Evolutionary conservation across 768 basidiomycete species (phyloP), one percentile per base, ranked within the genome.

Genomic region (Guyanaporus albipodus): DNA sequence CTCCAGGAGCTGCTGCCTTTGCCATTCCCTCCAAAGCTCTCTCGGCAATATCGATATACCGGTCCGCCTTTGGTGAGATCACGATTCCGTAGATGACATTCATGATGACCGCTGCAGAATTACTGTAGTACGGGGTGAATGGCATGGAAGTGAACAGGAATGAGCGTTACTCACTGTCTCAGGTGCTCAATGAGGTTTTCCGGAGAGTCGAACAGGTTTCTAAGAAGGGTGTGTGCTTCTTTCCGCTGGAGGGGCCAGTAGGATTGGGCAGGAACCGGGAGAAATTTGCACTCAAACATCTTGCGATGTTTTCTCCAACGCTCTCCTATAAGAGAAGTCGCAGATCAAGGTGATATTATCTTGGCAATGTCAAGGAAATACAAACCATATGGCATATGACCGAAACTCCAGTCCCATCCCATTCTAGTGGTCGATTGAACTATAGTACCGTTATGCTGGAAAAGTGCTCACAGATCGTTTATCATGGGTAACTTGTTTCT

Each of bases 41-140:
- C 59, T 80, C 79, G 1, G 77, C 78, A 15, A 78, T 67, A 3
- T 66, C 63, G n/a, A 80, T 68, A 54, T 78, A 79, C 22, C 61
- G 63, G 48, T 79, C 78, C 1, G 68, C 64, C 18, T 67, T 58
- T 8, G 70, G 65, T 8, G 68, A 59, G 39, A 77, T 69, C 19
- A 66, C 59, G 34, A 79, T 77, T 4, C 77, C 78, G 44, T 79
- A 80, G 7, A 71, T 71, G 4, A 77, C 70, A 18, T 71, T 70
- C 76, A 80, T 79, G 42, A 79, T 78, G 4, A 73, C 68, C 37
- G 75, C 73, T 5, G 74, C 77, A 17, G 76, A 65, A 46, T 75
- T 75, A 27, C 76, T 79, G 53, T 10, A n/a, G n/a, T n/a, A 43
- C 15, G 5, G n/a, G 6, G 34, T 46, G 21, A 46, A 49, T 44